Percentiles rank a stretch among this genome's conserved stretches.
Conservation (phyloP, 1,139 yeast species). For the Hanseniaspora sp. region DNA sequence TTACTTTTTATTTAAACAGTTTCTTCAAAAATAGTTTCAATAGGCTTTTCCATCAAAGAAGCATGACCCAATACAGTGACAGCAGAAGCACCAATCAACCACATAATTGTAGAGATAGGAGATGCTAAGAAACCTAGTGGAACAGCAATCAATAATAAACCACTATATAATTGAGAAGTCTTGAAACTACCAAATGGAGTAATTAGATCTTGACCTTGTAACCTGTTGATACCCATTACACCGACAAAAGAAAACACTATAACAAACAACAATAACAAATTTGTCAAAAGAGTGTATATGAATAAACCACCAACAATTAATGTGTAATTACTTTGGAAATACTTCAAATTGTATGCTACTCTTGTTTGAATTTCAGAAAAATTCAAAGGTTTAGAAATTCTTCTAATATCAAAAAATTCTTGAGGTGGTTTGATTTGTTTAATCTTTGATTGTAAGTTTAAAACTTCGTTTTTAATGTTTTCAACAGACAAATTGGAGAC, state of each 20-base stretch:
- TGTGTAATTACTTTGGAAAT: conserved; percentile 80
- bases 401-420: conserved; percentile 84
- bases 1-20: conserved; percentile 30
- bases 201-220: conserved; percentile 71
- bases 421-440: conserved; percentile 77
- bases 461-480: conserved; percentile 25
- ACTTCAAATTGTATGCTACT: conserved; percentile 72
- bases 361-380: conserved; percentile 84
- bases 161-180: conserved; percentile 81
- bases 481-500: conserved; percentile 27
- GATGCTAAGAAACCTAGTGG: conserved; percentile 90
- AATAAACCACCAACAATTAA: conserved; percentile 60
- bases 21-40: conserved; percentile 93
- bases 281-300: conserved; percentile 67
- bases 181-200: conserved; percentile 59
- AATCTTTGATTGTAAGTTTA: conserved; percentile 47
- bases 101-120: conserved; percentile 85
- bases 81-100: conserved; percentile 93
- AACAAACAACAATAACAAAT: conserved; percentile 73
- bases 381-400: conserved; percentile 80
- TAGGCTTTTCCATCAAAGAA: conserved; percentile 89
- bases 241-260: conserved; percentile 60
- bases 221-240: conserved; percentile 60
- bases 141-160: conserved; percentile 60
- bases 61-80: conserved; percentile 87